A percentile compares a stretch with the other conserved stretches of the same genome.
These are phyloP conservation scores for Endocarpon pusillum DNA, from an alignment of 495 filamentous ascomycete genomes.

Conservation along the genomic window DNA sequence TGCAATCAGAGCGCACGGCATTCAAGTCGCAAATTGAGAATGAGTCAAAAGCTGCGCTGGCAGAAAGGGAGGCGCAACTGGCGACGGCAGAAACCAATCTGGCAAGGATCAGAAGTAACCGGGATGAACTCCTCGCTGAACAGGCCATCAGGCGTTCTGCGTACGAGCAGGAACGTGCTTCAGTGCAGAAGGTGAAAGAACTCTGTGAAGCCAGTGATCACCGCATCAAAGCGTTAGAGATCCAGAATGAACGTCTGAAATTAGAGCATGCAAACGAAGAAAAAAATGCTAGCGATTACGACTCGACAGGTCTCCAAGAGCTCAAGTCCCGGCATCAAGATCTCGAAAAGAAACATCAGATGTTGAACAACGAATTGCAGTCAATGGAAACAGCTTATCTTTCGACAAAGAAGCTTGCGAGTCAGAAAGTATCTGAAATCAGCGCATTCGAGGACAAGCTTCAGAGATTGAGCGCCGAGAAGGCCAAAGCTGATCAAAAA, in stretches of 20 bases:
- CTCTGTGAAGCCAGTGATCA: conserved; percentile 56
- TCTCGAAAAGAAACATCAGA: conserved; percentile 58
- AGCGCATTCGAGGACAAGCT: conserved; percentile 62
- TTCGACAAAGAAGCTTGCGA: conserved; percentile 65
- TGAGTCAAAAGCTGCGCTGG: conserved; percentile 49
- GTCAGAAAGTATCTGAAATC: conserved; percentile 69
- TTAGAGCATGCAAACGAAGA: conserved; percentile 25
- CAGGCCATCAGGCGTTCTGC: conserved; percentile 59
- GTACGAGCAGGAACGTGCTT: conserved; percentile 55
- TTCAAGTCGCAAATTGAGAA: conserved; percentile 64
- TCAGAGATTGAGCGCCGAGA: conserved; percentile 60
- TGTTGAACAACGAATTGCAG: conserved; percentile 72
- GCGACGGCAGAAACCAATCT: conserved; percentile 70
- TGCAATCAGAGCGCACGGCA: conserved; percentile 66
- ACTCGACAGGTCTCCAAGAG: conserved; percentile 44
- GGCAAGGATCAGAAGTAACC: conserved; percentile 58
- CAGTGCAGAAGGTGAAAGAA: conserved; percentile 56
- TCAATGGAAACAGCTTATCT: conserved; percentile 77
- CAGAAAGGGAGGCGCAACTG: conserved; percentile 65
- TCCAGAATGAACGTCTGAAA: conserved; percentile 57
- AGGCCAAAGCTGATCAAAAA: conserved; percentile 91
- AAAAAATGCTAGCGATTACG: conserved; percentile 31
- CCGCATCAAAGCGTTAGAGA: conserved; percentile 62
- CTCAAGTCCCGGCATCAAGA: conserved; percentile 53
- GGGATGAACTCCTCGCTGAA: conserved; percentile 76